Evolutionary conservation across 2,329 filamentous ascomycete species (phyloP), one percentile per base, ranked within the genome.

Genomic region (Alternaria triticina): DNA sequence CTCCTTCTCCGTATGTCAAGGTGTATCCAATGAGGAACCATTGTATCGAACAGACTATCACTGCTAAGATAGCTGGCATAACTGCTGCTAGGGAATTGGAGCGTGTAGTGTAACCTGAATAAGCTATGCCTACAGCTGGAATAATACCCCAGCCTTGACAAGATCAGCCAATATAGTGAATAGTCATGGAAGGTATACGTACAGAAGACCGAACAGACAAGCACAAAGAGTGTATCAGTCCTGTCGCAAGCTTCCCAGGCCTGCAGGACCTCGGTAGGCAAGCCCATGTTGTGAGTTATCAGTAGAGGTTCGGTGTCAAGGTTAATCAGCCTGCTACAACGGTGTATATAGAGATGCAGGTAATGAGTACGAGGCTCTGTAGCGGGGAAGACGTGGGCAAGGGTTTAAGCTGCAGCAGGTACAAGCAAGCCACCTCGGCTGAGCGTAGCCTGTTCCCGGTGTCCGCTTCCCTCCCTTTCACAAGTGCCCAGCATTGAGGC

Each of bases 241-340:
- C 83, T 82, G 72, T 84, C 82, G 73, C 85, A 86, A 52, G 81
- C 79, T 57, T 85, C 83, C 83, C 84, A 86, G 20, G 82, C 83
- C 44, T 80, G 71, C 47, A 76, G 54, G 4, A 77, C 74, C 46
- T 75, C 71, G 57, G 61, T 67, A 33, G 73, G 71, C 40, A 76
- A 70, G 6, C 57, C 69, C 71, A 76, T 76, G 12, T 12, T 64
- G 22, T 17, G 9, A 12, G 30, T 28, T 40, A 12, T 12, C 17
- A 23, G 17, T 17, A 22, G n/a, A 43, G 15, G 10, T 36, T 51
- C 13, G 2, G 20, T 47, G 4, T 23, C 28, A 20, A 27, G 27
- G 13, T 27, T 15, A 23, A 51, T 20, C 17, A 22, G 28, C 17
- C 7, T 15, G 45, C 10, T 49, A 22, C 15, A 8, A 20, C 11